Conservation (phyloP, 177 flowering plant genomes). For the Vitis hybrid region DNA sequence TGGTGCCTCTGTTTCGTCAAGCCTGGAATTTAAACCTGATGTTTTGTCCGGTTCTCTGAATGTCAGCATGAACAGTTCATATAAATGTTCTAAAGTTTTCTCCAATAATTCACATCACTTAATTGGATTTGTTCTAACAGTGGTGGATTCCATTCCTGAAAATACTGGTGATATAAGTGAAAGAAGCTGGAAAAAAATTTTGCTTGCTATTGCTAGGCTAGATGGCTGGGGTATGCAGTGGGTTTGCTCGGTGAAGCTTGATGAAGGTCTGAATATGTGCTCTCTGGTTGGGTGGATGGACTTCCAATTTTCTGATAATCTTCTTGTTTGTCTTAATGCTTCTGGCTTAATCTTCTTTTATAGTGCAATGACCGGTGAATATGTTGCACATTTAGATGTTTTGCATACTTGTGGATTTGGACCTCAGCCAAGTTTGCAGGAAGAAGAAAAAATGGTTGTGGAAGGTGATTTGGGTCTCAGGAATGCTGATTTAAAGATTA, state of each 20-base stretch:
- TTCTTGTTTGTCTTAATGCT: constrained; percentile 69
- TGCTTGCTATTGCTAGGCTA: constrained; percentile 56
- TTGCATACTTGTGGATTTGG: constrained; percentile 41
- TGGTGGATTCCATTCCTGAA: constrained; percentile 21
- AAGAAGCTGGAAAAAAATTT: constrained; percentile 19
- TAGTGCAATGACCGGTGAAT: constrained; percentile 57
- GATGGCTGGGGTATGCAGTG: constrained; percentile 66
- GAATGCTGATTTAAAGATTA: constrained; percentile 16
- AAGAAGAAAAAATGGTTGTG: constrained; percentile 14
- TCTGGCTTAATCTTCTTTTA: constrained; percentile 61
- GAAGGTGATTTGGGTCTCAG: constrained; percentile 11
- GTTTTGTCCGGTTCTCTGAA: constrained; percentile 16
- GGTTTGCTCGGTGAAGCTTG: constrained; percentile 68
- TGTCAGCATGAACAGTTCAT: constrained; percentile 19
- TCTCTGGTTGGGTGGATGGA: constrained; percentile 65
- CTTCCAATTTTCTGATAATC: constrained; percentile 64
- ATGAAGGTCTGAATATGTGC: constrained; percentile 26
- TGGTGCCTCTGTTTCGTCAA: constrained; percentile 19
- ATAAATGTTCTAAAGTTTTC: constrained; percentile 65
- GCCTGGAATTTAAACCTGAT: constrained; percentile 14
- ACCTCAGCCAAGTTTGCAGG: constrained; percentile 14
- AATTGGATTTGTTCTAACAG: constrained; percentile 64
- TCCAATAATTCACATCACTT: constrained; percentile 58
- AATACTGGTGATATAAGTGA: constrained; percentile 22
- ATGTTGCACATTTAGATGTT: constrained; percentile 53